These are phyloP conservation scores for Sporothrix brunneoviolacea DNA, from an alignment of 2,329 filamentous ascomycete species.

Conservation along the genomic window DNA sequence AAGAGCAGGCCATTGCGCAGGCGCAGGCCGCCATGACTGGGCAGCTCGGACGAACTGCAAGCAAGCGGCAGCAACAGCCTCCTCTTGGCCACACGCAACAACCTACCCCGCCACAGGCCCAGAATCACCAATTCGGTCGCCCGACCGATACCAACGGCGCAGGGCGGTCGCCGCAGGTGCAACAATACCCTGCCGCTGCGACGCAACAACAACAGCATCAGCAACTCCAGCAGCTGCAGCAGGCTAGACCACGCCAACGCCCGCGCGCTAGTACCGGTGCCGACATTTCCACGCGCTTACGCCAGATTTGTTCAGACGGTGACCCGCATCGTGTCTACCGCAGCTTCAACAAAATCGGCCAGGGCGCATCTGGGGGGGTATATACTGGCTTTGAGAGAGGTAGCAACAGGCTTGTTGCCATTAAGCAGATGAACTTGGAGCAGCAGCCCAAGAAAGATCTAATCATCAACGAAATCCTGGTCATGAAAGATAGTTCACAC, in stretches of 20 bases:
- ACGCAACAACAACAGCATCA: conserved; percentile 19
- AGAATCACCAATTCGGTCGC: conserved; percentile 39
- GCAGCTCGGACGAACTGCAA: conserved; percentile 65
- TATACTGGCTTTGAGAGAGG: conserved; percentile 83
- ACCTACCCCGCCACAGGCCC: conserved; percentile 45
- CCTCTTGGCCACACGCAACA: conserved; percentile 30
- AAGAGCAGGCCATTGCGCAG: conserved; percentile 74
- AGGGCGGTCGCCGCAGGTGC: conserved; percentile 33
- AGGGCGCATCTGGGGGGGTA: conserved; percentile 93
- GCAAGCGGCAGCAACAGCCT: conserved; percentile 53
- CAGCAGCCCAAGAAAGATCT: conserved; percentile 98
- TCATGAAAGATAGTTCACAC: conserved; percentile 98
- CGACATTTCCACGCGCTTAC: conserved; percentile 76
- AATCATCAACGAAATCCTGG: conserved; percentile 97
- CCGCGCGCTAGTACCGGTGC: conserved; percentile 70
- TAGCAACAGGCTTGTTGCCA: conserved; percentile 83
- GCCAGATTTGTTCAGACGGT: conserved; percentile 82
- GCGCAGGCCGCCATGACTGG: conserved; percentile 70
- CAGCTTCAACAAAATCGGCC: conserved; percentile 88
- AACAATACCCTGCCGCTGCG: conserved; percentile 3
- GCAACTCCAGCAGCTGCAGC: conserved; percentile 18
- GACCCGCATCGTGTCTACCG: conserved; percentile 86
- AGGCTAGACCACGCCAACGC: conserved; percentile 65
- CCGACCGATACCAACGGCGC: conserved; percentile 32
- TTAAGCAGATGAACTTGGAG: conserved; percentile 99